Evolutionary conservation across 2,329 filamentous ascomycete genomes (phyloP), one percentile per base, ranked within the genome.

Genomic region (Neopestalotiopsis sp.): DNA sequence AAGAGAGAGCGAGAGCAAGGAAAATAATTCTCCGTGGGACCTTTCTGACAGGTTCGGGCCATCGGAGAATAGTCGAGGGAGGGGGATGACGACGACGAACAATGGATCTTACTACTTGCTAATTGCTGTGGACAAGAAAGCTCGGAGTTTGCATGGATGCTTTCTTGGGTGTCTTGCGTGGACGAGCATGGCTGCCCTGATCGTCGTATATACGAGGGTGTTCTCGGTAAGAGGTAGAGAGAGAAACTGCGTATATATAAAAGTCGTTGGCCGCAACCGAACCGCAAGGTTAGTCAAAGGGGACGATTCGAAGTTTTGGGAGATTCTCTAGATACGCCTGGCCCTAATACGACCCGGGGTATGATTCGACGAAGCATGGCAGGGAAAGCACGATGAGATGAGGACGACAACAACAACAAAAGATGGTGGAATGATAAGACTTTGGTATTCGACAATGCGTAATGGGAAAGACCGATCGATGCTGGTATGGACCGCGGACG

Each of bases 361-460:
- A 28, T 28, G 4, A 52, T 24, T 52, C 17, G 34, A 38, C 34
- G 34, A 38, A 38, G n/a, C 1, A 24, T 52, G 45, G 45, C 24
- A 28, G 24, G 17, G 20, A 17, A 52, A 14, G 17, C 45, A 17
- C 45, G 45, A 52, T 24, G 45, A 20, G n/a, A 52, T 7, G 14
- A 52, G 45, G 20, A n/a, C 45, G 45, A 9, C 17, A 24, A n/a
- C 45, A 24, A n/a, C 45, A 52, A 24, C 13, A n/a, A n/a, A n/a
- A 49, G 42, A 17, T 17, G 10, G 45, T n/a, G n/a, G 17, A 52
- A 9, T 6, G 45, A n/a, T 7, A 20, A 52, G 17, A n/a, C 9
- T 20, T 52, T 52, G 45, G 45, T 20, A 52, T 59, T 59, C 57
- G 24, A 59, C 24, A 59, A 59, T 30, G 57, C 20, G 57, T 59